Evolutionary conservation across 2,329 filamentous ascomycete genomes (phyloP).

Genomic region (Calonectria naviculata): DNA sequence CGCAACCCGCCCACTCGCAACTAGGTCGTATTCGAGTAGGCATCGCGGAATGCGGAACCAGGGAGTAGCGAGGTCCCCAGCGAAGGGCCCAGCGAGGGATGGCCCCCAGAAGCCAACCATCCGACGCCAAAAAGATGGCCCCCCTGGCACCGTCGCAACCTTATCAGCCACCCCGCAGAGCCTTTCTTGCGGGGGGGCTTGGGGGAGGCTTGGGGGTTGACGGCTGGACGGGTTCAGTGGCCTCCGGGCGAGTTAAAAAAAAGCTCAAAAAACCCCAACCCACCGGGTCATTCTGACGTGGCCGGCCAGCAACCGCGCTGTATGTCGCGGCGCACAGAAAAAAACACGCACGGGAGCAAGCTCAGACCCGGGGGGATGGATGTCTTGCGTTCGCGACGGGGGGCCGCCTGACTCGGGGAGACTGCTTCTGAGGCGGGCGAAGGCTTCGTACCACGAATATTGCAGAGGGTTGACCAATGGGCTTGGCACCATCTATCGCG

Average conservation of each 20-base stretch:
- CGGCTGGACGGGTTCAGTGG: neutral
- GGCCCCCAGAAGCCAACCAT: neutral
- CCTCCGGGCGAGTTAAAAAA: neutral
- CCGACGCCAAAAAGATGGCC: slow-evolving; percentile 5
- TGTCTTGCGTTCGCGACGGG: slow-evolving; percentile 8
- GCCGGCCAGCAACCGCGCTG: neutral
- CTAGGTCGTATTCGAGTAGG: slow-evolving; percentile 6
- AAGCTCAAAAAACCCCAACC: slow-evolving; percentile 19
- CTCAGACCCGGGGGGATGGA: neutral
- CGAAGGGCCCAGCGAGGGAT: neutral
- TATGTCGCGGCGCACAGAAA: neutral
- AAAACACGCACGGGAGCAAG: neutral
- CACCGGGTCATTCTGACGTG: slow-evolving; percentile 24
- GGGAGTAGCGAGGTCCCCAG: too few relatives aligned
- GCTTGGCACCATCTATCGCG: neutral
- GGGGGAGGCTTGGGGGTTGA: neutral
- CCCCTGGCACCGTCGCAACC: slow-evolving; percentile 29
- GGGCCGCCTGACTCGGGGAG: neutral
- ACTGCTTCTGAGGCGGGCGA: neutral
- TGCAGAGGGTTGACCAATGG: neutral
- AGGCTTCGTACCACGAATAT: neutral
- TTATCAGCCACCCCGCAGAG: slow-evolving; percentile 40
- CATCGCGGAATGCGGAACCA: neutral
- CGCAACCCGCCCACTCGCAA: neutral
- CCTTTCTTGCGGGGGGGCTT: slow-evolving; percentile 19